Base-by-base conservation (phyloP, 257 asterid genomes). In the Scutellaria galericulata region DNA sequence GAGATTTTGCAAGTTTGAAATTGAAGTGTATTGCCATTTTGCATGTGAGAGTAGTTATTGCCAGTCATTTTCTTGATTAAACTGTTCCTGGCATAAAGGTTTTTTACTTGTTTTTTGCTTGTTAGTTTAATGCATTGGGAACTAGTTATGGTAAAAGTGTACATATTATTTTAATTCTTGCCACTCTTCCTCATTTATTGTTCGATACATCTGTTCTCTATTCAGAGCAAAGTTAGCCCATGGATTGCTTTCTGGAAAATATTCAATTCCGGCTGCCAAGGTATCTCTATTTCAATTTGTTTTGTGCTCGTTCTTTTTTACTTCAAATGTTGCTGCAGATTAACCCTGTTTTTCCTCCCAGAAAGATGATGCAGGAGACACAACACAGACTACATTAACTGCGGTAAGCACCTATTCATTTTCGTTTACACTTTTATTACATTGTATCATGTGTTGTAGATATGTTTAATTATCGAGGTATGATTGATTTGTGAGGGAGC, bases 211-310 rank as follows among this genome's bases (percentile, higher is more conserved):
- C 18, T 64, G 41, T 77, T 68, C 75, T 64, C 61, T 73, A 68
- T 64, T 73, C 92, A 95, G 99, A 69, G 82, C 96, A 15, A 95
- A 95, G 81, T 86, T 95, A 82, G 97, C 97, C 48, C 96, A 91
- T 85, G 99, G 99, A 61, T 66, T 95, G 85, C 97, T 91, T 60
- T 95, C 99, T 84, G 99, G 99, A 63, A 88, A 84, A 87, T 91
- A 88, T 83, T 92, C 98, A 18, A 39, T 77, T 81, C 98, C 96
- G 45, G 83, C 83, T 41, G 60, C 80, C 48, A 82, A 86, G 97
- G 99, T 94, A 84, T 58, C 74, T 60, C 5, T 44, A 39, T 44
- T 70, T 66, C 70, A 51, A 64, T 47, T 47, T 76, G 31, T 42
- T 75, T 77, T 8, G 27, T 58, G 71, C 47, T 22, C 14, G 75